Evolutionary conservation across 352 stramenopile genomes (phyloP), one percentile per base, ranked within the genome.

Genomic region (Globisporangium canariense): DNA sequence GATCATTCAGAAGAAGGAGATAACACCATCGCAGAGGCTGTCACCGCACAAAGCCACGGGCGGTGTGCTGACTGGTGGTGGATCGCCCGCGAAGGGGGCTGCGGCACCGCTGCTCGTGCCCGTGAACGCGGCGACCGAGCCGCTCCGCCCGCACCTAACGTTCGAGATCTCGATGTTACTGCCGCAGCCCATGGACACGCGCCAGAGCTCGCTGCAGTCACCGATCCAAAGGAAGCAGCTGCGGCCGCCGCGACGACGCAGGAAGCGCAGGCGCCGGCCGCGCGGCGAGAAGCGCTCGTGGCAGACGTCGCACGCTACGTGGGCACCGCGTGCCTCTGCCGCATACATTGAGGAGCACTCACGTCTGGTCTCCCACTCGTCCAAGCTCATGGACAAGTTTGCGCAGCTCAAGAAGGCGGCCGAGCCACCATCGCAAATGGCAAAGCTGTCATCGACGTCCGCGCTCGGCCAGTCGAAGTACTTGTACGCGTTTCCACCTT

Each of bases 161-260:
- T 86, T 84, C 36, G 74, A 90, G 62, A 85, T 90, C 36, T 83
- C 74, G 47, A 82, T 85, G 76, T 41, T 90, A 28, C 70, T 90
- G 18, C 81, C 81, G 11, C 47, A 62, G 9, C 78, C 81, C 3
- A 62, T 88, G 11, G 75, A 88, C 56, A 70, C 66, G 13, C 68
- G 79, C 11, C 79, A 90, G 63, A 83, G 70, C 45, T 59, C 70
- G 41, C 57, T 90, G 43, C 71, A 75, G 6, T 90, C 79, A 32
- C 77, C 77, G 16, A 81, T 90, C 53, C 68, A 67, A 4, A 65
- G 81, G 3, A 73, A 77, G 55, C 68, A 71, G 49, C 62, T 81
- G 13, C 66, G 70, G 9, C 74, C 69, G 45, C 59, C 69, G 45
- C 57, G 67, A 2, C 28, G 78, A 28, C 58, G 73, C 3, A 70